These are phyloP conservation scores for Neoboletus subvelutipes DNA, from an alignment of 768 basidiomycete genomes.

Conservation along the genomic window DNA sequence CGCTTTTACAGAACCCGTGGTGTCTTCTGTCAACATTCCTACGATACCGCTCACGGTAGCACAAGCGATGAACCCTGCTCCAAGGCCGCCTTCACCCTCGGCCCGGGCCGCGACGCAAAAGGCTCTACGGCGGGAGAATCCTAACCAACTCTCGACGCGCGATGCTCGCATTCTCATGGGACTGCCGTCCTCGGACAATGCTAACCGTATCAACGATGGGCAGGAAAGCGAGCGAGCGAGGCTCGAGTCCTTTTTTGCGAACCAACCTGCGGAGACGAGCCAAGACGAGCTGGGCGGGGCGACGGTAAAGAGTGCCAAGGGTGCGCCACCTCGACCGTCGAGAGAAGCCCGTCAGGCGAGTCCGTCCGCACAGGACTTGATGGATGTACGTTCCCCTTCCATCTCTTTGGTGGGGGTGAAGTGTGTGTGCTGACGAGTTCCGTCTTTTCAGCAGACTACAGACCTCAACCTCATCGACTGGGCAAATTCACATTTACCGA, in stretches of 20 bases:
- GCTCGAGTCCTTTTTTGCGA: slow-evolving; percentile 57
- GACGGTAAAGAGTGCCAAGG: slow-evolving; percentile 12
- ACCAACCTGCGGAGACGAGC: slow-evolving; percentile 29
- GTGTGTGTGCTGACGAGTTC: background rate
- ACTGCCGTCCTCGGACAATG: slow-evolving; percentile 36
- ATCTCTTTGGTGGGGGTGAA: background rate
- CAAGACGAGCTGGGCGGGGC: slow-evolving; percentile 20
- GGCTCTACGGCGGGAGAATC: slow-evolving; percentile 81
- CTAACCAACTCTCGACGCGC: slow-evolving; percentile 74
- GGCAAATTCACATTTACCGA: slow-evolving; percentile 85
- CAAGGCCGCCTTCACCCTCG: slow-evolving; percentile 89
- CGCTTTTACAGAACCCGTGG: slow-evolving; percentile 71
- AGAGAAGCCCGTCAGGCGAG: slow-evolving; percentile 56
- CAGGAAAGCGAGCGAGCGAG: slow-evolving; percentile 46
- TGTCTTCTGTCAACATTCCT: slow-evolving; percentile 95
- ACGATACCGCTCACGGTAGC: slow-evolving; percentile 94
- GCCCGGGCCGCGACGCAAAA: slow-evolving; percentile 87
- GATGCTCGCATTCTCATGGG: slow-evolving; percentile 80
- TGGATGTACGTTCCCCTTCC: slow-evolving; percentile 14
- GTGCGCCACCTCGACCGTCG: slow-evolving; percentile 63
- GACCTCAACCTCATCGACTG: slow-evolving; percentile 73
- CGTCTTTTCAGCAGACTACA: slow-evolving; percentile 16
- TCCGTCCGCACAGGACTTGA: slow-evolving; percentile 26
- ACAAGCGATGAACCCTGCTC: slow-evolving; percentile 94
- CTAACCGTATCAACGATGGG: slow-evolving; percentile 18